Evolutionary conservation across 768 basidiomycete genomes (phyloP), one percentile per base, ranked within the genome.

Genomic region (Boletus tylopilopsis): DNA sequence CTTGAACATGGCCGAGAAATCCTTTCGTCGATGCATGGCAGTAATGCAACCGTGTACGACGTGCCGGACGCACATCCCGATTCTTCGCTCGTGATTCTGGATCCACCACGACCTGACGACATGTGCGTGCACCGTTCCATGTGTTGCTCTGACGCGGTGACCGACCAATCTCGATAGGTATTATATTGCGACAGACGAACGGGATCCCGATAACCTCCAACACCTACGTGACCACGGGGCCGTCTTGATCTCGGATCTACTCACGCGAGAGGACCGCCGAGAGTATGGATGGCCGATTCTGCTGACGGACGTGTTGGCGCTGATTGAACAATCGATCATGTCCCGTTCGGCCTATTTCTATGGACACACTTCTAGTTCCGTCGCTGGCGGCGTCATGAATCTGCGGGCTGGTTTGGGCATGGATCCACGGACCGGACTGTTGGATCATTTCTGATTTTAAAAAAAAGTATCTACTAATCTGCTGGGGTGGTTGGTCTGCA

Each of bases 161-260:
- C 34, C 36, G 8, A 45, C 23, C 13, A n/a, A n/a, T 9, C 15
- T 38, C 9, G 22, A 18, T 23, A 71, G 69, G 37, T 73, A 56
- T 36, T 71, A 66, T 43, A 59, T 72, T 9, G 70, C 69, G n/a
- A 73, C 69, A n/a, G 76, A 77, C 47, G 76, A 77, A 51, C 73
- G 75, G 25, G 57, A 67, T 46, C 60, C 67, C 0, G 55, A 55
- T 0, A 66, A 63, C 15, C 59, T 75, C 11, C 22, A 58, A 9
- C 64, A 64, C 43, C 57, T 77, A 13, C 54, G 61, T 21, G 55
- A 61, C 3, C 61, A 68, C 18, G 73, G 74, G 16, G 76, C 66
- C 2, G 37, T 78, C 10, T 49, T 78, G 46, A 59, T 78, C 49
- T 30, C 62, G 15, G 75, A 78, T 52, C 59, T 77, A 6, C 57